Evolutionary conservation across 139 green algal species (phyloP), one percentile per base, ranked within the genome.

Genomic region (Picocystis salinarum): DNA sequence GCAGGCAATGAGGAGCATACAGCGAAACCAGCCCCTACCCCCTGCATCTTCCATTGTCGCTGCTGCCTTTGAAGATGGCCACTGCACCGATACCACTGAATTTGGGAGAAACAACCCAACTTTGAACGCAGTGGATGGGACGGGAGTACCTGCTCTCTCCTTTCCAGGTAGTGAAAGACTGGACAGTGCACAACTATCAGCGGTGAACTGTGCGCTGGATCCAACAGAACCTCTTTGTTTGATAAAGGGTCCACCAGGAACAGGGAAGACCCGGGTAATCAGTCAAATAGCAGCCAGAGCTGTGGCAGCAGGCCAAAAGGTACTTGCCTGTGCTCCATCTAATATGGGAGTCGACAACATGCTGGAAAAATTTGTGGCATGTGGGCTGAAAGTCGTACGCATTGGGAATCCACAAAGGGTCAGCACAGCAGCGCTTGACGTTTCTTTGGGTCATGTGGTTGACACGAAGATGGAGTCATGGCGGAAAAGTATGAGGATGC

Each of bases 291-390:
- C 91, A 6, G 50, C 77, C 30, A 77, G 91, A 40, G 48, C 60
- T 28, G 82, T 96, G 30, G 81, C 82, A 9, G 57, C 0, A 75
- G 75, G 54, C 66, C 24, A 42, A 23, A 59, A 78, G 3, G 75
- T 93, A 24, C 56, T 94, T 36, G 76, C 62, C 4, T 71, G 60
- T 25, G 64, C 84, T 0, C 77, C 81, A 13, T 90, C 75, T 24
- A 95, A 95, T 61, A 71, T 93, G 9, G 84, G 82, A 3, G 53
- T 86, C 9, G 82, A 93, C 66, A 93, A 92, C 51, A 33, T 91
- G 37, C 19, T 54, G 12, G 46, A 54, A 6, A 54, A 53, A 25
- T 22, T 54, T 11, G 24, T 13, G 5, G 9, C 17, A 15, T 6
- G 7, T 9, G 46, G 46, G 15, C 9, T 54, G 6, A 54, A 48